Evolutionary conservation across 352 stramenopile genomes (phyloP).

Genomic region (Pythium myriotylum): DNA sequence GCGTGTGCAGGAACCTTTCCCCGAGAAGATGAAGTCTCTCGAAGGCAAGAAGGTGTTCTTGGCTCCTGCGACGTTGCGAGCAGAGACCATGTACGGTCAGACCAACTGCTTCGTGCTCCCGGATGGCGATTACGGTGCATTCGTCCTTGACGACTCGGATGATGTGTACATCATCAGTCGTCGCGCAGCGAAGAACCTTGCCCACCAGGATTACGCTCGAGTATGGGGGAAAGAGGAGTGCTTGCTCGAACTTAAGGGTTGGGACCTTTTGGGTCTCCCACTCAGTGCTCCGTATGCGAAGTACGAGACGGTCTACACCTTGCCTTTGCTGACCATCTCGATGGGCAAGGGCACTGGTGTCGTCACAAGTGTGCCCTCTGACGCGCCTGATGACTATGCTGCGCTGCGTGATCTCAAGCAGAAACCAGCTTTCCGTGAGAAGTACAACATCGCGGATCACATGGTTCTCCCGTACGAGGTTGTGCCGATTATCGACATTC

Average conservation of each 20-base stretch:
- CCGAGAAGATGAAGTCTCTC: constrained; percentile 76
- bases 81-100: constrained; percentile 99
- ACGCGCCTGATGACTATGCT: constrained; percentile 99
- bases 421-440: constrained; percentile 97
- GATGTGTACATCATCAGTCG: constrained; percentile 97
- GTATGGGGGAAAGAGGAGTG: constrained; percentile 90
- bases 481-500: constrained; percentile 99
- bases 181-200: constrained; percentile 93
- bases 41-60: constrained; percentile 94
- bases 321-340: constrained; percentile 99
- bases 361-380: constrained; percentile 98
- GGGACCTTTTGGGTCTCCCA: constrained; percentile 96
- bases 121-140: constrained; percentile 98
- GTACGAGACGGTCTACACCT: constrained; percentile 99
- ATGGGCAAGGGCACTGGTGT: constrained; percentile 99
- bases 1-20: constrained; percentile 82
- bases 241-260: constrained; percentile 92
- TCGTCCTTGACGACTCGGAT: constrained; percentile 92
- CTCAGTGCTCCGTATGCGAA: constrained; percentile 94
- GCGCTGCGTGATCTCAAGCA: constrained; percentile 99
- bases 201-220: constrained; percentile 93
- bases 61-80: constrained; percentile 97
- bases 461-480: constrained; percentile 98
- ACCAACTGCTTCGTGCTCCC: constrained; percentile 99
- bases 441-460: constrained; percentile 98